Base-by-base conservation (phyloP, 1,284 basidiomycete species). In the Xerocomus alliaceus region DNA sequence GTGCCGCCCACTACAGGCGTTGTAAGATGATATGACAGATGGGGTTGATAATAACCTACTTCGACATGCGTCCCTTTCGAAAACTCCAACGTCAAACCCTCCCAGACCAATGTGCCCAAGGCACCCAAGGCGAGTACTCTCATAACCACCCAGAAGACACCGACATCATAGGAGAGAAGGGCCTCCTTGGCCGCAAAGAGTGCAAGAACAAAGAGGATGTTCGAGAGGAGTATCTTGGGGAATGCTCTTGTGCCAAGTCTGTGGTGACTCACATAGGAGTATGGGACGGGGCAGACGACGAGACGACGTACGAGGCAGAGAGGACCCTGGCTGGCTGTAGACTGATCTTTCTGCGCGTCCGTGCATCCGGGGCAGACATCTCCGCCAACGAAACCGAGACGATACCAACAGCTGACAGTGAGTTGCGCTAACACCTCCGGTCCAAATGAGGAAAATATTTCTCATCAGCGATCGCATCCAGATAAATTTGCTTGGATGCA, bases 121-220 rank as follows among this genome's bases (percentile, higher is more conserved):
- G 83, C 88, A 35, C 84, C 87, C 66, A 85, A 85, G 6, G 87
- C 88, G 54, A 92, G 78, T 46, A 90, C 81, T 63, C 90, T 79
- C 77, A 91, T 87, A 32, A 88, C 79, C 24, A 90, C 79, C 91
- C 90, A 91, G 70, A 91, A 88, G 9, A 89, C 83, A 15, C 88
- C 88, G 24, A 88, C 82, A 74, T 90, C 86, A 51, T 83, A 81
- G 26, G 83, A 79, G 50, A 92, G 76, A 5, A 91, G 73, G 78
- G 84, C 86, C 67, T 87, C 87, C 75, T 89, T 90, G 44, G 83
- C 81, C 4, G 84, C 81, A 73, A 86, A 83, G 45, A 90, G 76
- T 12, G 87, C 81, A n/a, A 85, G 73, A 32, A 87, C 87, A 58
- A 89, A 85, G 52, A 89, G 75, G 34, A 84, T 74, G 75, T 90